Evolutionary conservation across 192 early-diverging fungal genomes (phyloP).

Genomic region (Dimargaris cristalligena): DNA sequence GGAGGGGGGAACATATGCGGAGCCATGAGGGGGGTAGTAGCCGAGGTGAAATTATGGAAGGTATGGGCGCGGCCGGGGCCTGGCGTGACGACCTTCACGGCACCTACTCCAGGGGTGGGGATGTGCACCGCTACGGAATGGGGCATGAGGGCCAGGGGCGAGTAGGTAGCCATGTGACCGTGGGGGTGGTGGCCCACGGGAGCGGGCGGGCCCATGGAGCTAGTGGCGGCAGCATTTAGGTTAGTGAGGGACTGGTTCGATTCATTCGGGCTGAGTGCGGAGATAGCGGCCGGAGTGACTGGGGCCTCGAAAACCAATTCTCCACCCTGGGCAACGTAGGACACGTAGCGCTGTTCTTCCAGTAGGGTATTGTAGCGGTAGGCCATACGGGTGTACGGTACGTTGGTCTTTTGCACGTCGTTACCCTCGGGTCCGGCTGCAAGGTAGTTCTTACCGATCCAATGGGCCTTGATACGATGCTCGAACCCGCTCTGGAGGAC

Average conservation of each 20-base stretch:
- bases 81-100: too few species aligned
- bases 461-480: constrained; percentile 68
- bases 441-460: constrained; percentile 66
- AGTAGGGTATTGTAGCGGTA: constrained; percentile 72
- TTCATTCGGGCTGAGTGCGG: not conserved
- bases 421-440: constrained; percentile 60
- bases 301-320: not conserved
- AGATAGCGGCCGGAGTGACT: not conserved
- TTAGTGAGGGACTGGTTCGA: not conserved
- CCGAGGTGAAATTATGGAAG: not conserved
- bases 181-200: not conserved
- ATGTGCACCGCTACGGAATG: not conserved
- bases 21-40: not conserved
- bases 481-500: constrained; percentile 85
- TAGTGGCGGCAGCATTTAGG: not conserved
- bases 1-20: not conserved
- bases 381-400: constrained; percentile 67
- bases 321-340: constrained; percentile 9
- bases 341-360: constrained; percentile 42
- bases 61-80: not conserved
- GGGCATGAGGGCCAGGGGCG: not conserved
- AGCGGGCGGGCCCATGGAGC: not conserved
- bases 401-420: constrained; percentile 83
- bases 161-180: not conserved
- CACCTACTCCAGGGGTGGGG: not conserved